Evolutionary conservation across 2,329 filamentous ascomycete species (phyloP).

Genomic region (Aspergillus fructus): DNA sequence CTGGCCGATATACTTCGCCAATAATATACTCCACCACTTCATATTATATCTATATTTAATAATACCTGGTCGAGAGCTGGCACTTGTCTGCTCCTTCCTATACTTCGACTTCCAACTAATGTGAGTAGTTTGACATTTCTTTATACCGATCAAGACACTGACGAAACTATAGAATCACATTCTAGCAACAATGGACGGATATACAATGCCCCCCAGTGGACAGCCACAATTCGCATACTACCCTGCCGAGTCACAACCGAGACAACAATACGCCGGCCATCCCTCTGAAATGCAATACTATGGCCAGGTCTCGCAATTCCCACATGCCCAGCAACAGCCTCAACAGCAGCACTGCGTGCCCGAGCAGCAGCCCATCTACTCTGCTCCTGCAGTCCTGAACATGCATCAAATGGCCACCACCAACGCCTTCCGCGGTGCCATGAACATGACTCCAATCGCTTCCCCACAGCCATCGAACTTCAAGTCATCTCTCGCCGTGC

Average conservation of each 20-base stretch:
- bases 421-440: conserved; percentile 42
- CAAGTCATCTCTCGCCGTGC: conserved; percentile 70
- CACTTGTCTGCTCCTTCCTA: background rate
- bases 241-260: conserved; percentile 70
- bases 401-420: conserved; percentile 44
- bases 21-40: background rate
- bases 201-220: conserved; percentile 52
- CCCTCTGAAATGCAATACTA: conserved; percentile 53
- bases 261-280: conserved; percentile 72
- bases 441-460: conserved; percentile 64
- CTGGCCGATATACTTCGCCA: conserved; percentile 3
- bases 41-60: conserved; percentile 16
- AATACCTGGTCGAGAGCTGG: conserved; percentile 12
- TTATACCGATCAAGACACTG: background rate
- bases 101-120: conserved; percentile 4
- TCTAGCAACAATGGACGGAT: conserved; percentile 61
- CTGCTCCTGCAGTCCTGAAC: conserved; percentile 45
- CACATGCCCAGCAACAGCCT: conserved; percentile 16
- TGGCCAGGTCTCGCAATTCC: conserved; percentile 36
- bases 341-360: conserved; percentile 28
- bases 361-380: conserved; percentile 37
- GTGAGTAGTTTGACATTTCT: background rate
- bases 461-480: conserved; percentile 73
- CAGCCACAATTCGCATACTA: conserved; percentile 86
- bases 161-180: conserved; percentile 3